Evolutionary conservation across 192 early-diverging fungal genomes (phyloP).

Genomic region (Podila clonocystis): DNA sequence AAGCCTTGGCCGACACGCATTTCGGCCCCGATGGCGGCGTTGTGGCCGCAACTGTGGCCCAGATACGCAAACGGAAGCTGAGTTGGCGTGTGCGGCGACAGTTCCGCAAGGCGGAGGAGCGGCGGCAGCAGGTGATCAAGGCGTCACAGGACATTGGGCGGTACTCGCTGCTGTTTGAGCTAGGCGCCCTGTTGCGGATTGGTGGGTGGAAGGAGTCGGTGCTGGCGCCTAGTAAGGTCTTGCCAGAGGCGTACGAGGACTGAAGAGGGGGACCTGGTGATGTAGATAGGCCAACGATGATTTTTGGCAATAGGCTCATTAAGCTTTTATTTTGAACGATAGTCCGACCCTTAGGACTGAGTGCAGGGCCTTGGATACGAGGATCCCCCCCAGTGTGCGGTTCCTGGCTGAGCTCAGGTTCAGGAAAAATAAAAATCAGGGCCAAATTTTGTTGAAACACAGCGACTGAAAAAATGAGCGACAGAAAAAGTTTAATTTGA

Average conservation of each 20-base stretch:
- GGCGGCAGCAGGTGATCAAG: slow-evolving; percentile 18
- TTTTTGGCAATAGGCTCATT: background rate
- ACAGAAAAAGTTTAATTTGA: too few relatives aligned
- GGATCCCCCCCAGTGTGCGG: too few relatives aligned
- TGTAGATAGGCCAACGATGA: background rate
- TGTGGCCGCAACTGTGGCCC: background rate
- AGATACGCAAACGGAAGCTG: slow-evolving; percentile 22
- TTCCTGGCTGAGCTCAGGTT: too few relatives aligned
- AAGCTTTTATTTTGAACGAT: too few relatives aligned
- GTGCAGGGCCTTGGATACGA: too few relatives aligned
- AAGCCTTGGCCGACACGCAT: background rate
- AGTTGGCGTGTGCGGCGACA: slow-evolving; percentile 6
- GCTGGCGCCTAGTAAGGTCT: slow-evolving; percentile 5
- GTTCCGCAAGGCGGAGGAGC: slow-evolving; percentile 18
- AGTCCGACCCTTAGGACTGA: too few relatives aligned
- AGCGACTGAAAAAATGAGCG: too few relatives aligned
- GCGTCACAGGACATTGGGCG: slow-evolving; percentile 44
- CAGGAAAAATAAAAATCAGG: too few relatives aligned
- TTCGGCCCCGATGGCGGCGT: slow-evolving; percentile 4
- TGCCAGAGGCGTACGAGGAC: background rate
- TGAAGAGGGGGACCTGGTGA: background rate
- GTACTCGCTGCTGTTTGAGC: slow-evolving; percentile 28
- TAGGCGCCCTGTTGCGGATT: slow-evolving; percentile 13
- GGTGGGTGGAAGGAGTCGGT: slow-evolving; percentile 28
- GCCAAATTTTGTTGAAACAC: too few relatives aligned